Percentiles rank a stretch among this genome's conserved stretches.
Conservation (phyloP, 345 rosid genomes). For the Sapria himalayana region DNA sequence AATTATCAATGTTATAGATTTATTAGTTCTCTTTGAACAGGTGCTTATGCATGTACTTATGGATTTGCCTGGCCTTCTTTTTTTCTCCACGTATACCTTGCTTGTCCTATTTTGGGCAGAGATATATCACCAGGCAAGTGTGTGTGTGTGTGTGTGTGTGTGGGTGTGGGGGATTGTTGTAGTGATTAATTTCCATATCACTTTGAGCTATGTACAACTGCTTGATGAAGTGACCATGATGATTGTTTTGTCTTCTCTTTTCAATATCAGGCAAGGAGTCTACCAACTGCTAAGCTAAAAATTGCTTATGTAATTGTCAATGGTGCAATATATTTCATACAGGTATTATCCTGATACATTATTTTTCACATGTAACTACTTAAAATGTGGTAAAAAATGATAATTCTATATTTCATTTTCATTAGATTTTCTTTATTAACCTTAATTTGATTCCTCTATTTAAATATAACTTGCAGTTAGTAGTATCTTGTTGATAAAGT, state of each 20-base stretch:
- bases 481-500: too few species aligned
- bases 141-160: too few species aligned
- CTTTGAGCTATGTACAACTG: too few species aligned
- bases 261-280: constrained; percentile 68
- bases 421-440: too few species aligned
- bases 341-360: constrained; percentile 39
- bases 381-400: too few species aligned
- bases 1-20: constrained; percentile 3
- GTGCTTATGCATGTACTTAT: constrained; percentile 38
- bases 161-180: too few species aligned
- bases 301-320: constrained; percentile 40
- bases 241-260: constrained; percentile 6
- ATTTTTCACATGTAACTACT: too few species aligned
- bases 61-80: constrained; percentile 79
- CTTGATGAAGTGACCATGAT: too few species aligned
- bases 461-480: too few species aligned
- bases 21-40: constrained; percentile 21
- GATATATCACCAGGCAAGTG: constrained; percentile 91
- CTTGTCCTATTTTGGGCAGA: constrained; percentile 98
- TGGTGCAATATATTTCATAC: constrained; percentile 41
- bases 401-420: too few species aligned
- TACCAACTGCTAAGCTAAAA: constrained; percentile 82
- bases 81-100: constrained; percentile 82
- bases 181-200: too few species aligned
- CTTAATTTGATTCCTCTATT: too few species aligned